Evolutionary conservation across 306 rosid genomes (phyloP), one percentile per base, ranked within the genome.

Genomic region (Cicer judaicum): DNA sequence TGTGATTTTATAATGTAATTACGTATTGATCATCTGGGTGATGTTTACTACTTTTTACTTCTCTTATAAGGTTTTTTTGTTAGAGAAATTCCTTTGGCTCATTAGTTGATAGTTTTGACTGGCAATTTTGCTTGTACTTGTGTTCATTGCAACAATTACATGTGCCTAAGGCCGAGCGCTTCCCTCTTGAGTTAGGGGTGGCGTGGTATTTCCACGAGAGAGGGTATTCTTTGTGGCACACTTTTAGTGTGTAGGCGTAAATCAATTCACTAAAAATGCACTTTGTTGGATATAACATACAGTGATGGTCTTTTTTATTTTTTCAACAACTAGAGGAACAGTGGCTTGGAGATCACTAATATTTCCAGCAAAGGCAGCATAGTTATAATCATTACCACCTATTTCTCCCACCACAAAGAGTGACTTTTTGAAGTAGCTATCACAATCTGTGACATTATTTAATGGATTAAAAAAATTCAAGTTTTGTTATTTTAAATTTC

Each of bases 311-410:
- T 11, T 79, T 19, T 75, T 76, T 57, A 89, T 89, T 56, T 88
- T 83, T 61, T 49, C 83, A 63, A 91, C 73, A 5, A 86, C 89
- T 3, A 47, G 19, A 43, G 89, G 86, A 29, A 91, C 91, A 0
- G 7, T 64, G 0, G 87, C 75, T 73, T 43, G 48, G 77, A 88
- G 86, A 57, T 87, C 80, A 50, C 74, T 59, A 13, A 87, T 54
- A 50, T 77, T 83, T 60, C 79, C 86, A 78, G 63, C 62, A 76
- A 81, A 68, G 29, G 81, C 82, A 4, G 86, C 86, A 40, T 82
- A 91, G 44, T 89, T 91, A 56, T 87, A 87, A 74, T 91, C 94
- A 68, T 91, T 91, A 12, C 97, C 97, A 48, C 97, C 97, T 0
- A 91, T 91, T 83, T 89, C 97, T 19, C 97, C 92, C 50, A 89